Base-by-base conservation (phyloP, 106 monocot genomes). In the Triglochin maritima region DNA sequence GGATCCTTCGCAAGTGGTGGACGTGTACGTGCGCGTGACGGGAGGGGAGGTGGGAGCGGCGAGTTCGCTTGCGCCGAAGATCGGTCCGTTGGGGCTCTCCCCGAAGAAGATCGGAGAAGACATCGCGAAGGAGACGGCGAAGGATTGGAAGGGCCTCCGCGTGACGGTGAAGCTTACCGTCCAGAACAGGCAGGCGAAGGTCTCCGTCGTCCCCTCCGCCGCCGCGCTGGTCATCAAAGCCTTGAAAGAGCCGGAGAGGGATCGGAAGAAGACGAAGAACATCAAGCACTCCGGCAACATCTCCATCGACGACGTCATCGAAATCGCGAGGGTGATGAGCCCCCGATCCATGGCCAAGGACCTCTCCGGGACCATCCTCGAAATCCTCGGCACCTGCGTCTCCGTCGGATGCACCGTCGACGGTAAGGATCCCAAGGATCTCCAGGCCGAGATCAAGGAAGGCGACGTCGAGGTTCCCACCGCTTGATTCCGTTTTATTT, bases 81-180 rank as follows among this genome's bases (percentile, higher is more conserved):
- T 85, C 56, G 81, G 81, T 0, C 81, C 85, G n/a, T 73, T 85
- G 9, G 85, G 85, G 6, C 81, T 81, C 62, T 85, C 85, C 56
- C 85, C 85, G 4, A 85, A 85, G 71, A 85, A 85, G 70, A 76
- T 85, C 60, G 85, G 85, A 8, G 85, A 85, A 60, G 86, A 86
- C 68, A 86, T 86, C 60, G 86, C 86, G 2, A 86, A 86, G 75
- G 82, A 86, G 72, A 86, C 82, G 3, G 81, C 86, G 8, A 82
- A 77, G 68, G 86, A 86, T 57, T 86, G 86, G 82, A 86, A 86
- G 71, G 86, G 86, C 48, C 82, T 86, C 64, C 79, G 86, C 9
- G 82, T 86, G 45, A 86, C 86, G 63, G 82, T 86, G 13, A 86
- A 82, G 72, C 77, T 86, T 46, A 86, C 86, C 29, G 82, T 86